A percentile compares a stretch with the other conserved stretches of the same genome.
phyloP scores from a whole-genome alignment of 2,329 filamentous ascomycete genomes.

The Gnomoniopsis smithogilvyi region DNA sequence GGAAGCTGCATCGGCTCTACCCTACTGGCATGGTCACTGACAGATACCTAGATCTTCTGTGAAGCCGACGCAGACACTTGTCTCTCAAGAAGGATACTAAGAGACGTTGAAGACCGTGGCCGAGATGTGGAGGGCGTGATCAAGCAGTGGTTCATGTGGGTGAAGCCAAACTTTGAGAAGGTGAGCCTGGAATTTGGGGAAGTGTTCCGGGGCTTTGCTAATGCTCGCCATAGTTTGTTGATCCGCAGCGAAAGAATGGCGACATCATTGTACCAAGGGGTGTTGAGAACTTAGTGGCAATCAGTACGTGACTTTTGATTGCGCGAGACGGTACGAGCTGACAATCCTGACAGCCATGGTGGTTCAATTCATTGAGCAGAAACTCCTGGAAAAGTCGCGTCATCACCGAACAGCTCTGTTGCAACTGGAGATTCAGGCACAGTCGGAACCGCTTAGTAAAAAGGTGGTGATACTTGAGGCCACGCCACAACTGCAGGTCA shows the following conservation, averaged over 20 bases:
- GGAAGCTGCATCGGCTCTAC: constrained; percentile 3
- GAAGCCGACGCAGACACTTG: constrained; percentile 96
- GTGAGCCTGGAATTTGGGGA: constrained; percentile 27
- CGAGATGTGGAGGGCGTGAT: constrained; percentile 93
- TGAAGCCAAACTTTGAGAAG: constrained; percentile 95
- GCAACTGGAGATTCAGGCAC: constrained; percentile 68
- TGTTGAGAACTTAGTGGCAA: constrained; percentile 91
- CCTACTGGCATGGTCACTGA: neutral
- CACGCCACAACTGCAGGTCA: constrained; percentile 77
- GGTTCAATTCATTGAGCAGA: constrained; percentile 86
- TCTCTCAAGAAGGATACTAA: constrained; percentile 78
- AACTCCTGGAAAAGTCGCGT: constrained; percentile 79
- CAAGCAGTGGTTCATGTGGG: constrained; percentile 95
- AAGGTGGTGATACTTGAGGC: constrained; percentile 73
- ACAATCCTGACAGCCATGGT: constrained; percentile 59
- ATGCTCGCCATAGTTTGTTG: constrained; percentile 60
- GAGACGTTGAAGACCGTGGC: constrained; percentile 85
- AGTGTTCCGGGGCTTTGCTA: constrained; percentile 5
- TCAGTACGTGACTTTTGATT: constrained; percentile 48
- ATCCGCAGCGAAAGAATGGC: constrained; percentile 84
- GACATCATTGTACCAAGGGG: constrained; percentile 95
- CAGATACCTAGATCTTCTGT: constrained; percentile 70
- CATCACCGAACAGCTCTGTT: constrained; percentile 77
- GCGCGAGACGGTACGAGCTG: neutral
- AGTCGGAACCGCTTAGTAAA: constrained; percentile 68